Evolutionary conservation across 768 basidiomycete genomes (phyloP), one percentile per base, ranked within the genome.

Genomic region (Tricholoma matsutake): DNA sequence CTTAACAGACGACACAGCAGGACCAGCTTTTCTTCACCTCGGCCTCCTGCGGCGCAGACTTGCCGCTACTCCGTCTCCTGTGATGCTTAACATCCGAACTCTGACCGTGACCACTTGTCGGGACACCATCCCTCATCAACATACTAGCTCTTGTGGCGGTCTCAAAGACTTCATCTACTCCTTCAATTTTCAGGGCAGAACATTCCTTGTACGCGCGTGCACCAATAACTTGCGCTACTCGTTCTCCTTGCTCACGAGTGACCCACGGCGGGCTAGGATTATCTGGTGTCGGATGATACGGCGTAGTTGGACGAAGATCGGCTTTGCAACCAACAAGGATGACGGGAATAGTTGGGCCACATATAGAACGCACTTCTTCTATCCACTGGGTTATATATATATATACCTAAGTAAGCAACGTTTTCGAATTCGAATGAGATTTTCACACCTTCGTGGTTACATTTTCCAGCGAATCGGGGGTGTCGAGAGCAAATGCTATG

Each of bases 101-200:
- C 67, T 72, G 65, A 72, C 72, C 63, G 64, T 70, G 71, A 37
- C 77, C 73, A 69, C 80, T 75, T 29, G 78, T 75, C 7, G 85
- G 83, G 25, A 86, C 89, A 2, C 91, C 91, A 60, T 96, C 94
- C 20, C 95, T 82, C 83, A 96, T 95, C 60, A 98, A 76, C 92
- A 98, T 97, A 71, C 94, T 95, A 49, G 94, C 95, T 47, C 97
- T 81, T 10, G 97, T 98, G 32, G 97, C 97, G 0, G 92, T 91
- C 78, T 99, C 97, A 67, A 98, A 99, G 49, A 98, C 93, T 67
- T 97, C 93, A 73, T 98, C 97, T 13, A 96, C 94, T 57, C 94
- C 94, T 76, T 92, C 88, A 57, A 92, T 91, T 76, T 87, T 90
- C 54, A 96, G 79, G 29, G 94, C 91, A 9, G 91, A 93, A 68